A percentile compares a stretch with the other conserved stretches of the same genome.
Evolutionary conservation across 257 asterid genomes (phyloP).

Genomic region (Fraxinus americana): DNA sequence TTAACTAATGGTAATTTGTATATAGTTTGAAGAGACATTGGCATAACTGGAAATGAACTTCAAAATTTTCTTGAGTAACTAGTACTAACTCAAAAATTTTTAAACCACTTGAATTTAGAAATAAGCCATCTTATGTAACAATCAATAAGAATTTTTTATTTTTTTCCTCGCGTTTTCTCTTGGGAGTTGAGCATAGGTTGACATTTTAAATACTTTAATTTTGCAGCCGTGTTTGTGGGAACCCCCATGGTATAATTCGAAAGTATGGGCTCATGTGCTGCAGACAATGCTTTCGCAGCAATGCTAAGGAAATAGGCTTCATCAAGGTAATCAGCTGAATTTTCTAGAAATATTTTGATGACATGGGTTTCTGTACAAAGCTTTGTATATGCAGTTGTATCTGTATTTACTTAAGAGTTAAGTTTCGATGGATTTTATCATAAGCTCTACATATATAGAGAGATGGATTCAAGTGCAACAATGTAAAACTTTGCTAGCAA

Average conservation of each 20-base stretch:
- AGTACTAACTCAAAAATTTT: not conserved
- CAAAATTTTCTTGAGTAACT: not conserved
- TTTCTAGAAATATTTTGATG: not conserved
- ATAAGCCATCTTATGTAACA: not conserved
- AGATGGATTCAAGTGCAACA: not conserved
- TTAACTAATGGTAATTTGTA: not conserved
- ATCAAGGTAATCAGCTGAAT: conserved; percentile 12
- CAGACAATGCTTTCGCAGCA: not conserved
- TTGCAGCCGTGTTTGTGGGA: conserved; percentile 29
- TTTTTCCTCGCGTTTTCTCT: too few relatives aligned
- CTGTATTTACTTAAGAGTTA: not conserved
- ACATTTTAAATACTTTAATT: not conserved
- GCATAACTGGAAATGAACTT: not conserved
- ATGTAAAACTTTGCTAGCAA: not conserved
- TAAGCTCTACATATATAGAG: not conserved
- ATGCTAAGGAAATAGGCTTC: not conserved
- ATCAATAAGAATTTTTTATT: too few relatives aligned
- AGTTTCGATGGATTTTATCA: not conserved
- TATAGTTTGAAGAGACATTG: not conserved
- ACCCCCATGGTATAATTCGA: not conserved
- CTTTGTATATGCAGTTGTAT: not conserved
- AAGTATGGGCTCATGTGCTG: not conserved
- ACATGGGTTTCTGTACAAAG: not conserved
- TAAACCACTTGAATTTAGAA: not conserved
- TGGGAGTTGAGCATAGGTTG: not conserved